Conservation (phyloP, 1,284 basidiomycete species). For the Ustilago hordei region DNA sequence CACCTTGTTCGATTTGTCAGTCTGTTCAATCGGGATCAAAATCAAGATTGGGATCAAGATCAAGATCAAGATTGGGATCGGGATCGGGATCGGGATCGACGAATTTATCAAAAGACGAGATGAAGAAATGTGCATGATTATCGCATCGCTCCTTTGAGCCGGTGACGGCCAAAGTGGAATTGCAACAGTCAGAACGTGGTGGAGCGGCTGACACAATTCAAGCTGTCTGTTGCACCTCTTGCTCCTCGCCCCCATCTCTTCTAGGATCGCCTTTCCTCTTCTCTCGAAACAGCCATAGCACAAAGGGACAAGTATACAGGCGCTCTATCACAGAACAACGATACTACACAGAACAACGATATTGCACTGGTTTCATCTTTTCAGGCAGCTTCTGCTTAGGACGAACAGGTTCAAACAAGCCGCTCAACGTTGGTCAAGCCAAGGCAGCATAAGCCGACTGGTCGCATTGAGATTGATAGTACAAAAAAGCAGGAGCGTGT, state of each 20-base stretch:
- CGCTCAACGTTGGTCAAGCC: not conserved
- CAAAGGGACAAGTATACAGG: not conserved
- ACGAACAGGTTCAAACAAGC: not conserved
- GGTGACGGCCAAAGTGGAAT: not conserved
- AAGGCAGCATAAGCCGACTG: not conserved
- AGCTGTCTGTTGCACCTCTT: not conserved
- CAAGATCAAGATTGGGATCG: no score
- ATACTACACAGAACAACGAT: not conserved
- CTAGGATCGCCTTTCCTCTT: not conserved
- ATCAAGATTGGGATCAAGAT: no score
- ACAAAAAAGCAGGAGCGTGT: not conserved
- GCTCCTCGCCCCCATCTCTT: not conserved
- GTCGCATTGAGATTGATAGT: not conserved
- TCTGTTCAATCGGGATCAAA: no score
- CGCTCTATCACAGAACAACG: not conserved
- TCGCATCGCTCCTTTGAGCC: not conserved
- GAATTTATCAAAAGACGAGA: not conserved
- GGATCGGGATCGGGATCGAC: not conserved
- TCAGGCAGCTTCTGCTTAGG: not conserved
- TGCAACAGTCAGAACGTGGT: not conserved
- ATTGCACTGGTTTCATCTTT: not conserved
- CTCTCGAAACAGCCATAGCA: not conserved
- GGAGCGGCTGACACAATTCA: conserved; percentile 1
- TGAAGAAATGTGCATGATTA: not conserved
- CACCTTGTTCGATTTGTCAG: not conserved